These are phyloP conservation scores for Musa troglodytarum DNA, from an alignment of 176 grass and related monocot species.

Conservation along the genomic window DNA sequence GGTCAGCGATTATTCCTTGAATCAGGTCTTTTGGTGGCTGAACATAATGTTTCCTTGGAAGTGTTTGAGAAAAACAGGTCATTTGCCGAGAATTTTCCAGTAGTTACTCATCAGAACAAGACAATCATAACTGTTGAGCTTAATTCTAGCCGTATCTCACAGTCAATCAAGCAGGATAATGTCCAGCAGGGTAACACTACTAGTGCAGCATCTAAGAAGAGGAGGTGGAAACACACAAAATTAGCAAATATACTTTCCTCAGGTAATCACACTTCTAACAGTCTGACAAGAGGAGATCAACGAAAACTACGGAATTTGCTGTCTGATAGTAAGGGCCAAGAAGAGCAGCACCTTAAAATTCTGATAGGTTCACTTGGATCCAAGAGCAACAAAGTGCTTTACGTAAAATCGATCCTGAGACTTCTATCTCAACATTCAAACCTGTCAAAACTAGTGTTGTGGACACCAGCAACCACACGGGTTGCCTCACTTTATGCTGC, in stretches of 20 bases:
- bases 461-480: slow-evolving; percentile 40
- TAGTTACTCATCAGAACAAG: slow-evolving; percentile 16
- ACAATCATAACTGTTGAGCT: slow-evolving; percentile 5
- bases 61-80: slow-evolving; percentile 15
- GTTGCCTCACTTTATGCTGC: slow-evolving; percentile 38
- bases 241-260: background rate
- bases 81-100: slow-evolving; percentile 6
- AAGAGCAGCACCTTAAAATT: slow-evolving; percentile 30
- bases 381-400: slow-evolving; percentile 47
- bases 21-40: slow-evolving; percentile 32
- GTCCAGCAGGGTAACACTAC: slow-evolving; percentile 9
- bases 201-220: slow-evolving; percentile 11
- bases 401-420: slow-evolving; percentile 37
- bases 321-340: slow-evolving; percentile 18
- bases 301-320: slow-evolving; percentile 28
- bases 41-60: slow-evolving; percentile 31
- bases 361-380: slow-evolving; percentile 48
- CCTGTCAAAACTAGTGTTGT: slow-evolving; percentile 36
- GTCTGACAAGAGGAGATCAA: background rate
- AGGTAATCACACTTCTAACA: slow-evolving; percentile 4
- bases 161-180: slow-evolving; percentile 4
- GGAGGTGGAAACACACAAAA: slow-evolving; percentile 13
- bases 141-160: slow-evolving; percentile 10
- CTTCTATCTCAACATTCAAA: slow-evolving; percentile 39
- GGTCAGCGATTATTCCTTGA: slow-evolving; percentile 38